Evolutionary conservation across 306 rosid genomes (phyloP).

Genomic region (Dalbergia oliveri): DNA sequence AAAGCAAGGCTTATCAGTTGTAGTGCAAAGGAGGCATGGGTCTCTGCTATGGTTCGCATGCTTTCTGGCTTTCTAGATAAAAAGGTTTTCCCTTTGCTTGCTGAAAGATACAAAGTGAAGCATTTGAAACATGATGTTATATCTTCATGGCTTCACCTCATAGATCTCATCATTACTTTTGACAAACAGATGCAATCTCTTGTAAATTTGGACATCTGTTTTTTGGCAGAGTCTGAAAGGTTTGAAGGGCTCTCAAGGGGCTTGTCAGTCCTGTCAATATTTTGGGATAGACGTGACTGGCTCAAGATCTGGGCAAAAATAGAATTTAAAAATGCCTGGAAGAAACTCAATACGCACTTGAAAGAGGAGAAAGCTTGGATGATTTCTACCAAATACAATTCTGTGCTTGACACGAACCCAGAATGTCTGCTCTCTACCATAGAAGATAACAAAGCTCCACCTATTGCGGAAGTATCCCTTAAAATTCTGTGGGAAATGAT

Average conservation of each 20-base stretch:
- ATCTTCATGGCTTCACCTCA: constrained; percentile 74
- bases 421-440: constrained; percentile 54
- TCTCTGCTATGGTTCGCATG: constrained; percentile 70
- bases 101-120: constrained; percentile 59
- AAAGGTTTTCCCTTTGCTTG: constrained; percentile 59
- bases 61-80: constrained; percentile 72
- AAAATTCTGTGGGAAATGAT: constrained; percentile 73
- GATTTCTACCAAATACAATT: constrained; percentile 42
- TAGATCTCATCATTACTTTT: constrained; percentile 64
- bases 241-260: constrained; percentile 57
- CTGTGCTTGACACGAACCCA: constrained; percentile 44
- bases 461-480: constrained; percentile 63
- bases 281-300: constrained; percentile 72
- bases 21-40: constrained; percentile 90
- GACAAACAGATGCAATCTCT: constrained; percentile 74
- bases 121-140: constrained; percentile 58
- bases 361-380: constrained; percentile 70
- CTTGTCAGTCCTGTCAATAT: constrained; percentile 64
- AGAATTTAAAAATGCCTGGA: constrained; percentile 76
- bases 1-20: constrained; percentile 69
- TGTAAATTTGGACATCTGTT: constrained; percentile 57
- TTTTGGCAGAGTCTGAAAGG: constrained; percentile 57
- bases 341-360: constrained; percentile 63
- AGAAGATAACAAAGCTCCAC: constrained; percentile 70
- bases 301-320: constrained; percentile 84